Conservation (phyloP, 1,284 basidiomycete genomes). For the Golubevia sp. region DNA sequence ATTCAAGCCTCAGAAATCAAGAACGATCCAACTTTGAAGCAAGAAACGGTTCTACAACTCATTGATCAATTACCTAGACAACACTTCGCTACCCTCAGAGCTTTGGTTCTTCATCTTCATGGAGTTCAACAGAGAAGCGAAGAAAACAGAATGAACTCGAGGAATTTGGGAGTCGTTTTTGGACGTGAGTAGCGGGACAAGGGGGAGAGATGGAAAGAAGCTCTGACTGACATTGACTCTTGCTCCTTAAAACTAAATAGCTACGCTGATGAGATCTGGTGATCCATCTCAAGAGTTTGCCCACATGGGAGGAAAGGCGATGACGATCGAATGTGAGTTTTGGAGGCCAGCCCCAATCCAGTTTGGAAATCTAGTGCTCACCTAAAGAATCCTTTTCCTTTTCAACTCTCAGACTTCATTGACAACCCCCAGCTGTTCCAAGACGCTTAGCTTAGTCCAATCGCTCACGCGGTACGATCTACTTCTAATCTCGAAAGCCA, state of each 20-base stretch:
- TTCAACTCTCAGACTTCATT: conserved; percentile 12
- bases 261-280: conserved; percentile 87
- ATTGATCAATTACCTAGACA: conserved; percentile 79
- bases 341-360: conserved; percentile 73
- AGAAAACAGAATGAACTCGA: conserved; percentile 88
- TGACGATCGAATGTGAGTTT: conserved; percentile 68
- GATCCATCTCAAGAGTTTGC: conserved; percentile 87
- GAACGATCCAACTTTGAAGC: conserved; percentile 69
- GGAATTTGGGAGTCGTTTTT: conserved; percentile 99
- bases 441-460: no score
- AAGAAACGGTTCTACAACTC: conserved; percentile 71
- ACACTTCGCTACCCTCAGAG: conserved; percentile 82
- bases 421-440: conserved; percentile 14
- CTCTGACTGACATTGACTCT: conserved; percentile 16
- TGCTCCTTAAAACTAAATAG: conserved; percentile 63
- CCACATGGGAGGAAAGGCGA: conserved; percentile 93
- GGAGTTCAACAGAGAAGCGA: conserved; percentile 61
- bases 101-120: conserved; percentile 84
- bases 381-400: no score
- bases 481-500: no score
- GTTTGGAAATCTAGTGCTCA: no score
- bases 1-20: conserved; percentile 65
- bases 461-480: no score
- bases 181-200: conserved; percentile 78
- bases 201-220: neutral